phyloP scores from a whole-genome alignment of 2,329 filamentous ascomycete genomes.

The Cyphellophora europaea region DNA sequence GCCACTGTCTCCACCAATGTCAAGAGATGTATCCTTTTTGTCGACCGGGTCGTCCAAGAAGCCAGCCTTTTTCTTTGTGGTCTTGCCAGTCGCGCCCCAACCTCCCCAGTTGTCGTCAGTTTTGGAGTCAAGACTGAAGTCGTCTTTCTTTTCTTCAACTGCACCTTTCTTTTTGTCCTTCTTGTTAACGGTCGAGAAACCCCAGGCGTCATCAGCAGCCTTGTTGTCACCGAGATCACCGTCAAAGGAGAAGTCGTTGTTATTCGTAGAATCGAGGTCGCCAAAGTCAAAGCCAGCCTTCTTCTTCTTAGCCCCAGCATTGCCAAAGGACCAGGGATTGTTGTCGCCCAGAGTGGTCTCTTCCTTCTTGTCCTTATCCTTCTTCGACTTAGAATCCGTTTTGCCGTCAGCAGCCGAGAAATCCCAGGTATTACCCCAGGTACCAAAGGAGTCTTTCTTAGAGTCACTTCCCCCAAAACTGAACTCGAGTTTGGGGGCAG shows the following conservation, averaged over 20 bases:
- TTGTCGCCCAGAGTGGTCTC: slow-evolving; percentile 16
- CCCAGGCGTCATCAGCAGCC: slow-evolving; percentile 28
- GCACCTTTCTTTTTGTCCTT: slow-evolving; percentile 40
- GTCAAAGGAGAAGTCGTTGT: slow-evolving; percentile 30
- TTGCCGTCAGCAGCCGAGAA: slow-evolving; percentile 24
- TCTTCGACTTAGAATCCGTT: slow-evolving; percentile 20
- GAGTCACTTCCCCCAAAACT: slow-evolving; percentile 41
- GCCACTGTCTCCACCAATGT: slow-evolving; percentile 6
- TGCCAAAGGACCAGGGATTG: slow-evolving; percentile 31
- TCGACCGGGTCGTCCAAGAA: slow-evolving; percentile 2
- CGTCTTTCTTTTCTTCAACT: slow-evolving; percentile 28
- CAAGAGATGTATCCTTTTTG: slow-evolving; percentile 6
- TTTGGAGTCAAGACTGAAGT: slow-evolving; percentile 17
- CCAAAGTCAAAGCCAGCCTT: slow-evolving; percentile 33
- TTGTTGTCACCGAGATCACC: slow-evolving; percentile 37
- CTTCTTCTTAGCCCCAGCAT: slow-evolving; percentile 29
- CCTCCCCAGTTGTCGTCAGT: slow-evolving; percentile 24
- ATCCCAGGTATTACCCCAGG: slow-evolving; percentile 53
- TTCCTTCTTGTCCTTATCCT: slow-evolving; percentile 20
- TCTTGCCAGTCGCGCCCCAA: slow-evolving; percentile 29
- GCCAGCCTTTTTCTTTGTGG: slow-evolving; percentile 25
- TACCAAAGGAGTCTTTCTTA: slow-evolving; percentile 39
- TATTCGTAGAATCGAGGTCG: slow-evolving; percentile 28
- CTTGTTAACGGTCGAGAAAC: slow-evolving; percentile 29
- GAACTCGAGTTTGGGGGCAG: slow-evolving; percentile 47